Base-by-base conservation (phyloP, 2,329 filamentous ascomycete species). In the Ceratocystis lukuohia region DNA sequence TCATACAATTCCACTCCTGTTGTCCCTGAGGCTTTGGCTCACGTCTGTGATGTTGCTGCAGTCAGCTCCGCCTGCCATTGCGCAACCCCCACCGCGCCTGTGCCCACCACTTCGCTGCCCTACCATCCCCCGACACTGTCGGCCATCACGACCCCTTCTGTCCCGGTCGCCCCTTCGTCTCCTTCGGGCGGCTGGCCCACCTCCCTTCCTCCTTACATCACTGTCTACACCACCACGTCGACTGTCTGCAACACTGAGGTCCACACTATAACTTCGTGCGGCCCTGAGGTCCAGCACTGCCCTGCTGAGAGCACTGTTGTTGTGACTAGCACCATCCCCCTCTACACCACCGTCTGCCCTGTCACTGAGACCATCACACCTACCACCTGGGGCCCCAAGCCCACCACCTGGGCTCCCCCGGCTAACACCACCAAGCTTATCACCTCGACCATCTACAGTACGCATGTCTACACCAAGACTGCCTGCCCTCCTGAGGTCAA, bases 61-160 rank as follows among this genome's bases (percentile, higher is more conserved):
- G 81, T 87, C 67, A 73, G 74, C 77, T 84, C 83, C 73, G 84
- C 85, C 75, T 80, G 88, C 76, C 85, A 89, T 79, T 88, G 88
- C 75, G 84, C 97, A 70, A 63, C 61, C 30, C 22, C 65, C 7
- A 20, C 59, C 6, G 65, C 46, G 2, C 62, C 46, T 7, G 46
- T 37, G 5, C 22, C 59, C n/a, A 44, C 61, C 17, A 30, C 61
- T 25, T 62, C 65, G 53, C 20, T 61, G 15, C 46, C 28, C 7
- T 30, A 57, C 53, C 20, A 57, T 17, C 53, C 53, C 3, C 53
- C 53, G 25, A 33, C 53, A 15, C 53, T 57, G 53, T 30, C 28
- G 15, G 33, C 64, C 20, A 48, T 41, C 33, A 59, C 64, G 4
- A 22, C 53, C 30, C 22, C 25, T 37, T n/a, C 64, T 44, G 25